These are phyloP conservation scores for Fomitopsis palustris DNA, from an alignment of 1,284 basidiomycete genomes.

Conservation along the genomic window DNA sequence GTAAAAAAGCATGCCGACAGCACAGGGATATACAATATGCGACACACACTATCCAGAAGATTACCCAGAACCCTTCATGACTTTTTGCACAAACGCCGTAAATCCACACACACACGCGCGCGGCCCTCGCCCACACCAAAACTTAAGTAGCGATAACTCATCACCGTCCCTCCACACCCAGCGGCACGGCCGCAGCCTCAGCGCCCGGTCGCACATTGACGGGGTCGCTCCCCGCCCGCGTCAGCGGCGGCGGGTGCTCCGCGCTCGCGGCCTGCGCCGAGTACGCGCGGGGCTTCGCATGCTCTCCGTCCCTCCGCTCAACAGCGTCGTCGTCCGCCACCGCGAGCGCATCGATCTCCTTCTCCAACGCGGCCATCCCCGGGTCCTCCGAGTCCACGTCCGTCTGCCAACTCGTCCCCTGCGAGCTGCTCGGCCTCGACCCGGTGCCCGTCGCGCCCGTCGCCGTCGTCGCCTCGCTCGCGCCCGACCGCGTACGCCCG, in stretches of 20 bases:
- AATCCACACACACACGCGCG: not conserved
- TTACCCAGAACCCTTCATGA: not conserved
- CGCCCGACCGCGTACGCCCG: conserved; percentile 11
- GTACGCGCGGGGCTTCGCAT: conserved; percentile 16
- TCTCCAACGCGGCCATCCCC: conserved; percentile 5
- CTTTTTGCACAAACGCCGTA: not conserved
- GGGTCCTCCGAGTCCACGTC: conserved; percentile 13
- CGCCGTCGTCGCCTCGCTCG: conserved; percentile 16
- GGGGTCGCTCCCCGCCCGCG: conserved; percentile 2
- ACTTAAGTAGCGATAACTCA: not conserved
- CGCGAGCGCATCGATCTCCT: conserved; percentile 13
- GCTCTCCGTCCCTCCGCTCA: not conserved
- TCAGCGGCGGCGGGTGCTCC: not conserved
- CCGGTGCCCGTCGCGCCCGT: conserved; percentile 5
- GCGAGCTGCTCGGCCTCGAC: conserved; percentile 16
- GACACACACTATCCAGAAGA: not conserved
- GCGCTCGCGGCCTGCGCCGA: conserved; percentile 11
- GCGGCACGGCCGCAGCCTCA: not conserved
- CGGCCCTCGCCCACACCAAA: not conserved
- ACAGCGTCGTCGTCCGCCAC: conserved; percentile 4
- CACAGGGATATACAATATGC: not conserved
- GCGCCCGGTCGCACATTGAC: not conserved
- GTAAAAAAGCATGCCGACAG: not conserved
- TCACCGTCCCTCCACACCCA: not conserved
- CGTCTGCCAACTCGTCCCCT: conserved; percentile 24